Percentiles rank a stretch among this genome's conserved stretches.
Conservation (phyloP, 371 early-diverging fungal genomes). For the Mortierella sp. region DNA sequence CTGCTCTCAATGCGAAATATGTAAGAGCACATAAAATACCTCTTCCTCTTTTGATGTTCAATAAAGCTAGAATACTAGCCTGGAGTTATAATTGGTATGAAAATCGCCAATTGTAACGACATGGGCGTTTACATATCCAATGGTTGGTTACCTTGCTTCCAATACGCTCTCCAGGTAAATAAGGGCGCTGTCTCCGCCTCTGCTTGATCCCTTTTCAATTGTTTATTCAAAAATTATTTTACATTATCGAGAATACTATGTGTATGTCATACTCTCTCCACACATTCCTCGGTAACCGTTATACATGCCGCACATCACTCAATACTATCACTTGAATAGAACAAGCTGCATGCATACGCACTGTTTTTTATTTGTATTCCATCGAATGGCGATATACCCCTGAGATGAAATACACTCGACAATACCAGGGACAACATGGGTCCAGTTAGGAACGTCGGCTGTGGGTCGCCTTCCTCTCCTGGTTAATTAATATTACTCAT, state of each 20-base stretch:
- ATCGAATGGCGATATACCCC: neutral
- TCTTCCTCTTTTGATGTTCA: neutral
- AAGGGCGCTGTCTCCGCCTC: neutral
- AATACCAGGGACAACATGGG: neutral
- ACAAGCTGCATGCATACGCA: neutral
- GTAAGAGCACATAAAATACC: neutral
- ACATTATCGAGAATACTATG: neutral
- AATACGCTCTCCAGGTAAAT: neutral
- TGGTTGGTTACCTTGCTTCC: neutral
- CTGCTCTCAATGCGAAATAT: neutral
- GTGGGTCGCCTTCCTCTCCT: neutral
- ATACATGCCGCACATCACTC: neutral
- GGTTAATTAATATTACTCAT: neutral
- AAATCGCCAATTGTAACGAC: neutral
- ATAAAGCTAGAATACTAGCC: no score
- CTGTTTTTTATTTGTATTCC: neutral
- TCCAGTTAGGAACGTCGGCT: slow-evolving; percentile 7
- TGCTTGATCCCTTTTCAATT: neutral
- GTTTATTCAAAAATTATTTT: neutral
- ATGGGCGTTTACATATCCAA: slow-evolving; percentile 5
- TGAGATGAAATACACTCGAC: neutral
- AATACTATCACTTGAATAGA: neutral
- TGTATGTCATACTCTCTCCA: slow-evolving; percentile 16
- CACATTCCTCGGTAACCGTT: slow-evolving; percentile 26
- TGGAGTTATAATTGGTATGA: no score